These are phyloP conservation scores for Leptodontidium sp. DNA, from an alignment of 2,329 filamentous ascomycete genomes.

Conservation along the genomic window DNA sequence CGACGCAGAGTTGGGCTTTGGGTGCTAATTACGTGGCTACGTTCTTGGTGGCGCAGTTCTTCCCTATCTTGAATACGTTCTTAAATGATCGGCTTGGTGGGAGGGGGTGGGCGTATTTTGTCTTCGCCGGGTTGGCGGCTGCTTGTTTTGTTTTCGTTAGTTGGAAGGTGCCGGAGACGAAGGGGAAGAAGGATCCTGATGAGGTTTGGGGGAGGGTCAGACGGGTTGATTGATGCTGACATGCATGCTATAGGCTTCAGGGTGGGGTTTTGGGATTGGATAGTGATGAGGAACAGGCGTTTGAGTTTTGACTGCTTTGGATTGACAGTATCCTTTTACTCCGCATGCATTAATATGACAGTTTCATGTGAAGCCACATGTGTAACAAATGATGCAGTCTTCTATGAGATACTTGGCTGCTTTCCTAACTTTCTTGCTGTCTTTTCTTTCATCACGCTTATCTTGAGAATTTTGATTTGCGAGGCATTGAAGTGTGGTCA, in stretches of 20 bases:
- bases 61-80: conserved; percentile 82
- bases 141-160: conserved; percentile 76
- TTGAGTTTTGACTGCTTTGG: neutral
- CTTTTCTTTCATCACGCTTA: no score
- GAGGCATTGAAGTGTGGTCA: no score
- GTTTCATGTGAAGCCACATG: no score
- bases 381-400: no score
- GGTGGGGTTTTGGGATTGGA: neutral
- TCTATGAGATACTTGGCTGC: no score
- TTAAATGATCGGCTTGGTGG: conserved; percentile 71
- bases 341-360: no score
- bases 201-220: conserved; percentile 84
- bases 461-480: no score
- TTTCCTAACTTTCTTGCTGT: no score
- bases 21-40: conserved; percentile 90
- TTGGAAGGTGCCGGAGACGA: conserved; percentile 84
- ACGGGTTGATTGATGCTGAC: conserved; percentile 16
- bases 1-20: conserved; percentile 87
- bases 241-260: neutral
- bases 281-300: neutral
- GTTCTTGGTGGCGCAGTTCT: conserved; percentile 93
- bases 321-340: neutral
- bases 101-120: conserved; percentile 85
- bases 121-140: conserved; percentile 81
- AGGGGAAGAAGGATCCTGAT: conserved; percentile 81